Percentiles rank a stretch among this genome's conserved stretches.
Evolutionary conservation across 106 monocot genomes (phyloP).

Genomic region (Dioscorea dumetorum): DNA sequence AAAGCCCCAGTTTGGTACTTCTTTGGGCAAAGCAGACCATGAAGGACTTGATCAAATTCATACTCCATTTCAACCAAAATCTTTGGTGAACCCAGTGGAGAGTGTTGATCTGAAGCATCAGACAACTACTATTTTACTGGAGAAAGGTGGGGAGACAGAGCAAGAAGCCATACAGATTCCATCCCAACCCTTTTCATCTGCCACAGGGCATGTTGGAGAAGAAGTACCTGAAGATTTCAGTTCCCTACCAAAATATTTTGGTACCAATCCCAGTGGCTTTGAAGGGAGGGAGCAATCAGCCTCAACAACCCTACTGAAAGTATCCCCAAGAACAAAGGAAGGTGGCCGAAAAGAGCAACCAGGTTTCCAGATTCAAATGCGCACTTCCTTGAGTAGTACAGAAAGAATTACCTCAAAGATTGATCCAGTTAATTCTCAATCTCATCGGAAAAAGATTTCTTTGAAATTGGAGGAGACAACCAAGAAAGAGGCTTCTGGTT

Average conservation of each 20-base stretch:
- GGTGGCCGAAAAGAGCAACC: conserved; percentile 10
- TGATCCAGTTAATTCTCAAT: conserved; percentile 9
- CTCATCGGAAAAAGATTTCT: conserved; percentile 11
- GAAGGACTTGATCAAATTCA: conserved; percentile 10
- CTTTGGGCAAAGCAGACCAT: conserved; percentile 3
- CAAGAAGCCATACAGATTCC: conserved; percentile 9
- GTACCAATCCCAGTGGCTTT: too few species aligned
- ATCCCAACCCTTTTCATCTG: conserved; percentile 3
- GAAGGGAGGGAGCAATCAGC: conserved; percentile 12
- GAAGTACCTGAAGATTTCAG: conserved; percentile 11
- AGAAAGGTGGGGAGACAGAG: conserved; percentile 12
- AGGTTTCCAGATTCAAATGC: conserved; percentile 13
- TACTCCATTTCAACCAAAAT: conserved; percentile 9
- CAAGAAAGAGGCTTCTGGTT: conserved; percentile 7
- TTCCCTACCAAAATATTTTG: conserved; percentile 7
- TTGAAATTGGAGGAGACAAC: conserved; percentile 15
- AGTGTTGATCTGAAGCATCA: conserved; percentile 11
- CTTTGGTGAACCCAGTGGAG: conserved; percentile 15
- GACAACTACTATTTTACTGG: conserved; percentile 6
- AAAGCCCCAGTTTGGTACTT: conserved; percentile 5
- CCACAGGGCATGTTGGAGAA: conserved; percentile 1
- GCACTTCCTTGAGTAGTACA: too few species aligned
- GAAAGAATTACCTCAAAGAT: conserved; percentile 13
- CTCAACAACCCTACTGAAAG: conserved; percentile 11
- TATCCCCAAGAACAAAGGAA: conserved; percentile 13